These are phyloP conservation scores for Eucalyptus regnans DNA, from an alignment of 345 rosid genomes.

Conservation along the genomic window DNA sequence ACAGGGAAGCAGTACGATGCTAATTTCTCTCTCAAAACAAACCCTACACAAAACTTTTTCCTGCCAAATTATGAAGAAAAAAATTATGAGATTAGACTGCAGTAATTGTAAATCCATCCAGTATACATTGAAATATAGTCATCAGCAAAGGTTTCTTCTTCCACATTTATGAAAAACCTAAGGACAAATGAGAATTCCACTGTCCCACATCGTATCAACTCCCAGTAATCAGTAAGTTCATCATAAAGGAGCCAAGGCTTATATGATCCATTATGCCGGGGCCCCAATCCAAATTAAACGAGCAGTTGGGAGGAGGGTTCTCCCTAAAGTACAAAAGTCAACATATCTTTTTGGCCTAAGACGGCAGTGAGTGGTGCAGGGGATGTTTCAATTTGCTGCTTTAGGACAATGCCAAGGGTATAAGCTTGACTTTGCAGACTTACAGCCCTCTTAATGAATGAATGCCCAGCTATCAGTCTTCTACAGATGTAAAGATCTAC, in stretches of 20 bases:
- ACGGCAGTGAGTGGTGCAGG: not conserved
- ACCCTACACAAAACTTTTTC: constrained; percentile 91
- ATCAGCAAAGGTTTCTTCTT: not conserved
- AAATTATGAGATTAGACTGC: not conserved
- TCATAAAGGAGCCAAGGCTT: not conserved
- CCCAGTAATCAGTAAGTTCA: not conserved
- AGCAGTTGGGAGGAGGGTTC: not conserved
- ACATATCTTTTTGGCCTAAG: not conserved
- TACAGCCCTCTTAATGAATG: not conserved
- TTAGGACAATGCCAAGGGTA: not conserved
- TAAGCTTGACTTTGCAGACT: not conserved
- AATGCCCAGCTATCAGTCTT: not conserved
- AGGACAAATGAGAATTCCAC: not conserved
- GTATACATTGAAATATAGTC: not conserved
- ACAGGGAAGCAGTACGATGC: constrained; percentile 87
- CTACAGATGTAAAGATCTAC: not conserved
- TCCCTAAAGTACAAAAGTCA: not conserved
- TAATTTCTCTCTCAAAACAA: constrained; percentile 87
- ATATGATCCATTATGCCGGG: not conserved
- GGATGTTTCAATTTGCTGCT: not conserved
- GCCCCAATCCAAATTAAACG: not conserved
- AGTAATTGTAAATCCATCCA: not conserved
- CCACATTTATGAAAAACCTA: not conserved
- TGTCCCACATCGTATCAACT: not conserved
- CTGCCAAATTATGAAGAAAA: constrained; percentile 19